Evolutionary conservation across 192 early-diverging fungal genomes (phyloP).

Genomic region (Podila horticola): DNA sequence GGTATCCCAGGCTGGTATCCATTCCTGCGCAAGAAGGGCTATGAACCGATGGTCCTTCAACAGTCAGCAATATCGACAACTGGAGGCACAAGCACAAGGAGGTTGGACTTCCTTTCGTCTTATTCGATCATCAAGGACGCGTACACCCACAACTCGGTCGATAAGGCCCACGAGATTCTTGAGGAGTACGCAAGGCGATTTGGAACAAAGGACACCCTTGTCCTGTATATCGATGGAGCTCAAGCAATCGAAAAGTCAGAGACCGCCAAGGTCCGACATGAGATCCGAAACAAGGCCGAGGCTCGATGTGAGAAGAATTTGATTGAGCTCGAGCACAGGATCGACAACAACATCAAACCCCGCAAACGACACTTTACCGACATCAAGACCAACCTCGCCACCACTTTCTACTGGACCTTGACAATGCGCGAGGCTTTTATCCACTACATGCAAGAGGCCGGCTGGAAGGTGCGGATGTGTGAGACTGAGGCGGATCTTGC

Average conservation of each 20-base stretch:
- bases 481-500: conserved; percentile 16
- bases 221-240: conserved; percentile 14
- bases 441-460: not conserved
- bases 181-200: not conserved
- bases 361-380: conserved; percentile 13
- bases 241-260: conserved; percentile 9
- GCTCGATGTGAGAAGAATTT: not conserved
- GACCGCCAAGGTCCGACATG: not conserved
- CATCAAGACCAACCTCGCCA: not conserved
- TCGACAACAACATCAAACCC: conserved; percentile 1
- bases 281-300: conserved; percentile 1
- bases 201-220: not conserved
- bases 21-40: conserved; percentile 9
- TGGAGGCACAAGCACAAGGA: not conserved
- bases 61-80: not conserved
- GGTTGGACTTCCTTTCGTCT: conserved; percentile 3
- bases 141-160: conserved; percentile 6
- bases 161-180: conserved; percentile 9
- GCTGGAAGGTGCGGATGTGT: not conserved
- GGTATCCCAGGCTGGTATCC: too few species aligned
- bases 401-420: conserved; percentile 1
- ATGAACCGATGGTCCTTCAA: not conserved
- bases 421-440: not conserved
- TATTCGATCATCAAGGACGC: conserved; percentile 15
- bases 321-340: not conserved